Percentiles rank a stretch among this genome's conserved stretches.
These are phyloP conservation scores for Penicillium pancosmium DNA, from an alignment of 495 filamentous ascomycete species.

Conservation along the genomic window DNA sequence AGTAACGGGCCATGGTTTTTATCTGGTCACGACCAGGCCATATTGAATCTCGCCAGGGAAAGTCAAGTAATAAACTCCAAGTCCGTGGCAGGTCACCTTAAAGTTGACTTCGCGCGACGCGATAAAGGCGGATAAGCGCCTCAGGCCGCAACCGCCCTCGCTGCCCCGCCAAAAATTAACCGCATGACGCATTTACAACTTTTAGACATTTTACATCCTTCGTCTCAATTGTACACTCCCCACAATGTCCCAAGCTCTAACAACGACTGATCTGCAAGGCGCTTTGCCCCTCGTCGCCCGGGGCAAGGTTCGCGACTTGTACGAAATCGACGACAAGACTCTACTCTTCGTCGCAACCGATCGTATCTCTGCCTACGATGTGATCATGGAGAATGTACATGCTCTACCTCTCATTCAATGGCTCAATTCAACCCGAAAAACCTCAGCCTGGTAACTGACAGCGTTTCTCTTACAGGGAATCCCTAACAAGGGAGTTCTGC, in stretches of 20 bases:
- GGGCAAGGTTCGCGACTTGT: constrained; percentile 86
- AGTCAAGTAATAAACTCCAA: no score
- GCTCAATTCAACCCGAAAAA: background rate
- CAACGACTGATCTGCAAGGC: constrained; percentile 55
- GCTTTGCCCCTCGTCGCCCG: constrained; percentile 58
- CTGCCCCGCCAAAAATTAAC: constrained; percentile 28
- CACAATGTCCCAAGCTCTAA: constrained; percentile 52
- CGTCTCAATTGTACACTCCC: constrained; percentile 15
- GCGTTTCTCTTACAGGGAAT: constrained; percentile 61
- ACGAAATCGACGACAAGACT: constrained; percentile 70
- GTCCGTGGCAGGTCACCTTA: background rate
- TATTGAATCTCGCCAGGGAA: constrained; percentile 8
- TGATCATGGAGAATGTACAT: constrained; percentile 79
- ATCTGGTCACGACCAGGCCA: constrained; percentile 15
- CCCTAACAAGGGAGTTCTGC: constrained; percentile 78
- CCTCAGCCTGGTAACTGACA: constrained; percentile 8
- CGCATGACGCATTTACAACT: constrained; percentile 23
- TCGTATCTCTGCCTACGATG: constrained; percentile 93
- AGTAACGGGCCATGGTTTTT: constrained; percentile 69
- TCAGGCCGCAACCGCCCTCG: constrained; percentile 24
- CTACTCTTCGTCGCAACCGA: constrained; percentile 90
- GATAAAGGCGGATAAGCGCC: constrained; percentile 26
- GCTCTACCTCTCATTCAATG: constrained; percentile 7
- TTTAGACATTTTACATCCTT: background rate
- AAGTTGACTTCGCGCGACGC: constrained; percentile 14